Evolutionary conservation across 257 asterid species (phyloP), one percentile per base, ranked within the genome.

Genomic region (Gentiana dahurica): DNA sequence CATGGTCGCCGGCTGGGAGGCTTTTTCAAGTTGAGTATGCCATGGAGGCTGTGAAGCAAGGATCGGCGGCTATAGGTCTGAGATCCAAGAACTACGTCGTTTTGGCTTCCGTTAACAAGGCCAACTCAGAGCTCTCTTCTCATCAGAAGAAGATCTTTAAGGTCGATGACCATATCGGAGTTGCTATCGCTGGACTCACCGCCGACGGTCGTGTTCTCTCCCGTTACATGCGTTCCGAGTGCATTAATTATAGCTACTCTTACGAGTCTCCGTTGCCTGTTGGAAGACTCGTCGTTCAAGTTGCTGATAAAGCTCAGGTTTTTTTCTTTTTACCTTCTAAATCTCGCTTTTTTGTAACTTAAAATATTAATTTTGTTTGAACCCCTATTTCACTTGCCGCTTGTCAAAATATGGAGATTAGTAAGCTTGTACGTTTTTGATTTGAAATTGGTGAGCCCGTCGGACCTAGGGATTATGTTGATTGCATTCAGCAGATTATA

Each of bases 281-380:
- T 1, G 99, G 99, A 1, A 80, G 97, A 44, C 95, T 88, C 9
- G 97, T 92, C 67, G 99, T 92, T 64, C 97, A 92, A 81, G 85
- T 92, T 1, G 97, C 97, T 54, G 99, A 92, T 79, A 92, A 92
- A 79, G 97, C 99, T 73, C 99, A 92, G 99, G 97, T 91, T 66
- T 59, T 36, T n/a, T 3, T 3, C 3, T 12, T 32, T 6, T 13
- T 5, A 6, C 44, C 8, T 35, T 7, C 12, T 36, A 11, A 5
- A 1, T 1, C 5, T 38, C 2, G 0, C 3, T 12, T 62, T 38
- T 10, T 10, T 59, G 1, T 48, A 51, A 62, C 49, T 59, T 49
- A 24, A 64, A 74, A 61, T 73, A 77, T 84, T 67, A 67, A 56
- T 4, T 68, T 53, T 2, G 0, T 15, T 53, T n/a, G 11, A 12